phyloP scores from a whole-genome alignment of 1,139 yeast species.

The Lodderomyces jiufengensis region DNA sequence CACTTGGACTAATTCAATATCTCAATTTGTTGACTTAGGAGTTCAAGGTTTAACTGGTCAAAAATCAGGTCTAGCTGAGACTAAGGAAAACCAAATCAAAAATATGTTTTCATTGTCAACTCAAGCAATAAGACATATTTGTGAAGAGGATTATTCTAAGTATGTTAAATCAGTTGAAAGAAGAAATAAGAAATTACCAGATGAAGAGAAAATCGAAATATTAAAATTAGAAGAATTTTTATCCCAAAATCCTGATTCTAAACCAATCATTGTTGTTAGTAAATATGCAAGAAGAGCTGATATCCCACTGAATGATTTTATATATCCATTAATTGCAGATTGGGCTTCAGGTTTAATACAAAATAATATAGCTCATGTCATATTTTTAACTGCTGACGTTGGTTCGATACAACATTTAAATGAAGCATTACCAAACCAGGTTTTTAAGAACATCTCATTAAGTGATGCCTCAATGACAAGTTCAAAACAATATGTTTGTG shows the following conservation, averaged over 20 bases:
- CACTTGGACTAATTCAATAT: slow-evolving; percentile 83
- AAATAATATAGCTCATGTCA: slow-evolving; percentile 83
- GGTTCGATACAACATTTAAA: slow-evolving; percentile 68
- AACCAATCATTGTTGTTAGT: slow-evolving; percentile 84
- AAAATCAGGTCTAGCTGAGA: slow-evolving; percentile 85
- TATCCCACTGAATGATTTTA: slow-evolving; percentile 49
- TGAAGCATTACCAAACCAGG: slow-evolving; percentile 78
- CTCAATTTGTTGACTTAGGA: slow-evolving; percentile 77
- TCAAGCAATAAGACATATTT: slow-evolving; percentile 69
- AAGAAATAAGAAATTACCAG: slow-evolving; percentile 10
- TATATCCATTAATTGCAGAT: slow-evolving; percentile 76
- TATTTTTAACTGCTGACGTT: slow-evolving; percentile 81
- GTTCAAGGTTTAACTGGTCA: slow-evolving; percentile 93
- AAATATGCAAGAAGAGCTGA: slow-evolving; percentile 62
- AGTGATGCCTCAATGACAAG: slow-evolving; percentile 78
- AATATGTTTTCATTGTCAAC: slow-evolving; percentile 74
- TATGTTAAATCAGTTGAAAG: slow-evolving; percentile 24
- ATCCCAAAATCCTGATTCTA: slow-evolving; percentile 79
- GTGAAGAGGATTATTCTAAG: slow-evolving; percentile 40
- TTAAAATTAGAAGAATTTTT: slow-evolving; percentile 76
- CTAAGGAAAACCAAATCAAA: slow-evolving; percentile 78
- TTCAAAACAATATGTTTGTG: slow-evolving; percentile 67
- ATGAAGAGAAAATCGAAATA: slow-evolving; percentile 19
- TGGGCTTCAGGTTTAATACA: slow-evolving; percentile 83
- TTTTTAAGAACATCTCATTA: slow-evolving; percentile 68